These are phyloP conservation scores for Alnus glutinosa DNA, from an alignment of 306 rosid genomes.

Conservation along the genomic window DNA sequence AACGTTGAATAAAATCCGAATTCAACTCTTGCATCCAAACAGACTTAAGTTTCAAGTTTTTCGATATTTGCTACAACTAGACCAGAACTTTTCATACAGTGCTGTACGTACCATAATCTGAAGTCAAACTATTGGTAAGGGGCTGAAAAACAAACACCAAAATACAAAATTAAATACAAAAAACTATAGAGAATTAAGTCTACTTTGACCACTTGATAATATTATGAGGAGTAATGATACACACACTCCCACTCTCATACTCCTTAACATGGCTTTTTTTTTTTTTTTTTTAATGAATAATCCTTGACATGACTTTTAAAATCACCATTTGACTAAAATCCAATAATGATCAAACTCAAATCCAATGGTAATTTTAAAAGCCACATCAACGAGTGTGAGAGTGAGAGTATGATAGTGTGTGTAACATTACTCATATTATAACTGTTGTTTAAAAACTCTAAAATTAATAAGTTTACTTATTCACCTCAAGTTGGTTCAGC, in stretches of 20 bases:
- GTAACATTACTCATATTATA: not conserved
- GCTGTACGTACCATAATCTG: not conserved
- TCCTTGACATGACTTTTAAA: too few species aligned
- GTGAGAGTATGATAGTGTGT: too few species aligned
- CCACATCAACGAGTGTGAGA: too few species aligned
- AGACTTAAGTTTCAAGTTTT: not conserved
- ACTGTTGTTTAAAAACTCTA: not conserved
- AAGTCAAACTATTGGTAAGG: not conserved
- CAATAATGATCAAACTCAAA: too few species aligned
- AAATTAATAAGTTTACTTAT: not conserved
- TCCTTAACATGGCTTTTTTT: too few species aligned
- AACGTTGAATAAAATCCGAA: too few species aligned
- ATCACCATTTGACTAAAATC: too few species aligned
- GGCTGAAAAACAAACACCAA: not conserved
- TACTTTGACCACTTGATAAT: not conserved
- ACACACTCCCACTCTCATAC: too few species aligned
- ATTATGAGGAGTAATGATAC: not conserved
- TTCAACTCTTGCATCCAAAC: too few species aligned
- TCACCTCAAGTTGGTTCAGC: conserved; percentile 88
- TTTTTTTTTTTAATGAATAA: too few species aligned
- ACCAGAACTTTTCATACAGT: not conserved
- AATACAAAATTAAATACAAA: not conserved
- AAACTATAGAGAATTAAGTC: not conserved
- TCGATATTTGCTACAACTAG: not conserved
- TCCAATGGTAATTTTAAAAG: too few species aligned